Evolutionary conservation across 2,329 filamentous ascomycete species (phyloP).

Genomic region (Trichoderma koningiopsis): DNA sequence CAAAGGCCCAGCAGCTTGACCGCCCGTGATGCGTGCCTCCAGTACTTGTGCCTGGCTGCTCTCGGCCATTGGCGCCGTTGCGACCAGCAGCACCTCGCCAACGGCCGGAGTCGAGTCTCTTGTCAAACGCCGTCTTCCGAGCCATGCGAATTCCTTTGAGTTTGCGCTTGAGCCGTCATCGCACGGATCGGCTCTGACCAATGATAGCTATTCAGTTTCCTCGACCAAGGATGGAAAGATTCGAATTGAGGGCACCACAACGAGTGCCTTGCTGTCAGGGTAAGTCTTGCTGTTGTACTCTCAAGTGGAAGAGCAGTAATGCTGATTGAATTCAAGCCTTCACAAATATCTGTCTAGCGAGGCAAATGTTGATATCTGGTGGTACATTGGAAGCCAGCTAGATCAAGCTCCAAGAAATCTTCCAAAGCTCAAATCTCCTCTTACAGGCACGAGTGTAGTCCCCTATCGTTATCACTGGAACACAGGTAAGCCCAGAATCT

Average conservation of each 20-base stretch:
- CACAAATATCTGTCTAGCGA: slow-evolving; percentile 29
- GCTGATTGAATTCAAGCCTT: slow-evolving; percentile 20
- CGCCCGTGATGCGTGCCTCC: slow-evolving; percentile 2
- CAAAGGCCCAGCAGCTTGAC: background rate
- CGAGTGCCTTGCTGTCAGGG: slow-evolving; percentile 29
- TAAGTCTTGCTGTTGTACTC: background rate
- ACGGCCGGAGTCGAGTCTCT: slow-evolving; percentile 27
- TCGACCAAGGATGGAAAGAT: slow-evolving; percentile 29
- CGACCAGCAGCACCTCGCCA: background rate
- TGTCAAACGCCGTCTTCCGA: slow-evolving; percentile 29
- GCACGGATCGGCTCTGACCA: background rate
- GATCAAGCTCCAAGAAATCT: slow-evolving; percentile 28
- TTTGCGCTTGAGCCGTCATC: slow-evolving; percentile 14
- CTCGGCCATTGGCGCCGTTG: slow-evolving; percentile 17
- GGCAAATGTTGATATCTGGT: slow-evolving; percentile 31
- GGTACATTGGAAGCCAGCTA: slow-evolving; percentile 29
- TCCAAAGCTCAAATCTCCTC: slow-evolving; percentile 22
- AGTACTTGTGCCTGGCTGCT: slow-evolving; percentile 13
- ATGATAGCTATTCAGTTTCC: slow-evolving; percentile 28
- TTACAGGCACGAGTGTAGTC: slow-evolving; percentile 26
- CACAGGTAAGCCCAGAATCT: slow-evolving; percentile 32
- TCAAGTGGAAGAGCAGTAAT: background rate
- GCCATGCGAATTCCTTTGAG: slow-evolving; percentile 27
- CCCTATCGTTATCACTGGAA: slow-evolving; percentile 28
- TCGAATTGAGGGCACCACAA: slow-evolving; percentile 26